Evolutionary conservation across 2,329 filamentous ascomycete genomes (phyloP).

Genomic region (Camptophora hylomeconis): DNA sequence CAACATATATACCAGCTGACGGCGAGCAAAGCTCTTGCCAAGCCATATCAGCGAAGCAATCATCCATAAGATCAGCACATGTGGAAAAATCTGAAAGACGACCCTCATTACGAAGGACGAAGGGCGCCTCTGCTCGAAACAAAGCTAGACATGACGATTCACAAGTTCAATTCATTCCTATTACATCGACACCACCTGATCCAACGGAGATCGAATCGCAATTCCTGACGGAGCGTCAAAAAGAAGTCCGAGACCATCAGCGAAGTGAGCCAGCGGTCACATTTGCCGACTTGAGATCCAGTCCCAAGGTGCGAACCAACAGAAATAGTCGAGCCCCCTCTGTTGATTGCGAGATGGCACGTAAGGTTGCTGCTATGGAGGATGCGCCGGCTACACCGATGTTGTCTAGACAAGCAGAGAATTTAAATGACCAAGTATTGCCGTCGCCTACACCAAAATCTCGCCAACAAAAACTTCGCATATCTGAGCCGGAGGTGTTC

Average conservation of each 20-base stretch:
- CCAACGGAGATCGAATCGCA: conserved; percentile 48
- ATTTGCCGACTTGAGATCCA: conserved; percentile 56
- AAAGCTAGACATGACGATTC: conserved; percentile 67
- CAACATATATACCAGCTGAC: too few relatives aligned
- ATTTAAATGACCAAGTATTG: conserved; percentile 10
- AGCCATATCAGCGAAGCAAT: too few relatives aligned
- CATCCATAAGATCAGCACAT: too few relatives aligned
- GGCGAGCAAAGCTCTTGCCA: too few relatives aligned
- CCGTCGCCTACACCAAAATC: conserved; percentile 17
- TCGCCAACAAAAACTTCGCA: conserved; percentile 8
- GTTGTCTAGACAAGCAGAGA: conserved; percentile 10
- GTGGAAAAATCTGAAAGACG: too few relatives aligned
- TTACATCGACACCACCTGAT: conserved; percentile 46
- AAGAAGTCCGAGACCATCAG: conserved; percentile 63
- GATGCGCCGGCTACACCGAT: conserved; percentile 14
- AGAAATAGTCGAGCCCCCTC: conserved; percentile 3
- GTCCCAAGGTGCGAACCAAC: conserved; percentile 22
- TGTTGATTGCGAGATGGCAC: conserved; percentile 10
- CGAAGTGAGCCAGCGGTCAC: conserved; percentile 48
- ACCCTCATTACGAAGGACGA: too few relatives aligned
- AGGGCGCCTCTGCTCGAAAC: too few relatives aligned
- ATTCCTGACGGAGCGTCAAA: conserved; percentile 64
- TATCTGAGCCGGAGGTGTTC: conserved; percentile 15
- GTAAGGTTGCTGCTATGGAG: conserved; percentile 9
- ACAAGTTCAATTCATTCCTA: conserved; percentile 62